Base-by-base conservation (phyloP, 2,329 filamentous ascomycete genomes). In the Fonsecaea pedrosoi region DNA sequence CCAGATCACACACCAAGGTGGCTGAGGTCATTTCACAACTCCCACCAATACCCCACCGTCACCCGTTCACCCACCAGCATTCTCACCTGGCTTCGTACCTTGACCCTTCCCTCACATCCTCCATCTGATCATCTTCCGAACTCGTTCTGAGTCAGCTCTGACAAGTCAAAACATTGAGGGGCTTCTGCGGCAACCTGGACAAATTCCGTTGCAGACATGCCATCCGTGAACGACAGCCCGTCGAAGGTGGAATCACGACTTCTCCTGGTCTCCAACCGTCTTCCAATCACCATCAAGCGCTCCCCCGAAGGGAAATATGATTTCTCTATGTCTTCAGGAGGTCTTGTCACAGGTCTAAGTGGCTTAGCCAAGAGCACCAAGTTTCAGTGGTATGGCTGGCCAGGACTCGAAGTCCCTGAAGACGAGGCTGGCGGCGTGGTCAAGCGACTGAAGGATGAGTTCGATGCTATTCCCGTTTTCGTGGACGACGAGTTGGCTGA, bases 351-450 rank as follows among this genome's bases (percentile, higher is more conserved):
- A 59, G 95, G 95, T 21, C 84, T 99, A 68, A 96, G 92, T 72
- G 95, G 95, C 32, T 82, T 98, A 66, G 97, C 97, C 81, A 91
- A 92, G 37, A 97, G 92, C 32, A 97, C 93, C 30, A 94, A 90
- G 73, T 98, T 98, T 80, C 92, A 95, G 79, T 99, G 95, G 95
- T 98, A 98, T 80, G 95, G 95, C 73, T 98, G 95, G 94, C 94
- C 95, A 0, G 95, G 95, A 42, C 82, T 97, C 57, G 92, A 98
- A 79, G 89, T 98, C 4, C 94, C 94, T 45, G 92, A 96, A 70
- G 86, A 88, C 63, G 94, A 98, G 79, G 86, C 92, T 53, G 83
- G 86, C 1, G 84, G 85, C 64, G 89, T 99, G 78, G 90, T 88
- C 76, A 85, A 90, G 75, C 88, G 90, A 70, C 83, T 98, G 75